Evolutionary conservation across 2,329 filamentous ascomycete species (phyloP).

Genomic region (Epicoccum nigrum): DNA sequence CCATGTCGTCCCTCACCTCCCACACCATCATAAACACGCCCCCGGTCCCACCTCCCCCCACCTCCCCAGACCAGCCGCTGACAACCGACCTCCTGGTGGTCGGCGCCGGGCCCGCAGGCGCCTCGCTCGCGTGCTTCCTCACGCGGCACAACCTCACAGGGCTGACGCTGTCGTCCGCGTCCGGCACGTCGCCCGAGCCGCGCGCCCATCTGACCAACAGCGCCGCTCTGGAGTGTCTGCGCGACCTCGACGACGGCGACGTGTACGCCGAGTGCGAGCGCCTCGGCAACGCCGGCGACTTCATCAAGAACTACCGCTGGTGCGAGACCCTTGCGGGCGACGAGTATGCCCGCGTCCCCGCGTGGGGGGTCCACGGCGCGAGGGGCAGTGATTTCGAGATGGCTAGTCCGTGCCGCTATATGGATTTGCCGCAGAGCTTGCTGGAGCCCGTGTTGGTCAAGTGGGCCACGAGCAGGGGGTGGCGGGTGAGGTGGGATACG

Average conservation of each 20-base stretch:
- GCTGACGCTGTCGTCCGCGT: slow-evolving; percentile 58
- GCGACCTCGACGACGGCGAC: too few relatives aligned
- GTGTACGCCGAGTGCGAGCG: too few relatives aligned
- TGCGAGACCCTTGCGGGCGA: slow-evolving; percentile 50
- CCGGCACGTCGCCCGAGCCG: slow-evolving; percentile 62
- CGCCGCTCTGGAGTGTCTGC: slow-evolving; percentile 58
- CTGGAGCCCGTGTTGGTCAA: not conserved
- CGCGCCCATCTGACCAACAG: slow-evolving; percentile 67
- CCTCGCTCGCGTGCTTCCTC: slow-evolving; percentile 61
- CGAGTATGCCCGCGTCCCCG: slow-evolving; percentile 52
- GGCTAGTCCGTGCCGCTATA: not conserved
- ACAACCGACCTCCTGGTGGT: slow-evolving; percentile 49
- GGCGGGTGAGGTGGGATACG: not conserved
- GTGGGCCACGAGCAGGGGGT: not conserved
- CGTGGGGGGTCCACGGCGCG: slow-evolving; percentile 54
- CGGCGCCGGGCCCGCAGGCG: slow-evolving; percentile 62
- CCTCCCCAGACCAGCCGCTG: too few relatives aligned
- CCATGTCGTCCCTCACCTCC: too few relatives aligned
- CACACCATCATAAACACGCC: too few relatives aligned
- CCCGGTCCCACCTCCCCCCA: too few relatives aligned
- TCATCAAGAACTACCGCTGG: too few relatives aligned
- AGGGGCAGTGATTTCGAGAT: not conserved
- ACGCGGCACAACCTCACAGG: slow-evolving; percentile 58
- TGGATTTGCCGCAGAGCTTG: not conserved
- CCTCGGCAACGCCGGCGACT: too few relatives aligned